Percentiles rank a stretch among this genome's conserved stretches.
Evolutionary conservation across 139 green algal species (phyloP).

Genomic region (Cymbomonas tetramitiformis): DNA sequence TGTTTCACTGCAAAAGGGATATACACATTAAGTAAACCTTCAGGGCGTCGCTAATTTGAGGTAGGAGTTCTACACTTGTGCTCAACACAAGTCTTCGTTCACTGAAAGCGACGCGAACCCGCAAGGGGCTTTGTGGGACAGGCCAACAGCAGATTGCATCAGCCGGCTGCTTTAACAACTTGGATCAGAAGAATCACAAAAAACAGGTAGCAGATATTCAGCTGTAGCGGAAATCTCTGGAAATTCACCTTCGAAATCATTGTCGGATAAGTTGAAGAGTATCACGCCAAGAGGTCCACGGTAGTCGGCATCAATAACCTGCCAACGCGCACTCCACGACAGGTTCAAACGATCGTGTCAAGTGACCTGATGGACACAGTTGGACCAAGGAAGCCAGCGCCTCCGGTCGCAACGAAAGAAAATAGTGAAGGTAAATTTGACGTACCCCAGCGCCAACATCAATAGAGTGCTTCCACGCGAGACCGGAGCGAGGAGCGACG

Average conservation of each 20-base stretch:
- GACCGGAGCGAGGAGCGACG: conserved; percentile 80
- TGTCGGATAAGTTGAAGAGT: conserved; percentile 88
- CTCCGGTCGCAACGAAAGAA: too few species aligned
- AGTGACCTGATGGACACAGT: too few species aligned
- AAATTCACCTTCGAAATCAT: conserved; percentile 46
- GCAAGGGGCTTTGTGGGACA: too few species aligned
- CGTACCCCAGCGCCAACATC: conserved; percentile 85
- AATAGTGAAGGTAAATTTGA: too few species aligned
- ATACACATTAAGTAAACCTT: neutral
- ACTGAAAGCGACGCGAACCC: neutral
- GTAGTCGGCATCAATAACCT: conserved; percentile 97
- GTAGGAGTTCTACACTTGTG: neutral
- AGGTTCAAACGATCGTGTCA: too few species aligned
- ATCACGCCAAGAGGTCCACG: conserved; percentile 79
- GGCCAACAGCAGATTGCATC: too few species aligned
- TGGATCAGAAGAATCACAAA: neutral
- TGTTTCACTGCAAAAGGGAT: conserved; percentile 50
- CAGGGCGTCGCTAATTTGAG: neutral
- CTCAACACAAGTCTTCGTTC: neutral
- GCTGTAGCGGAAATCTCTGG: neutral
- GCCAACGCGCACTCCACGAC: too few species aligned
- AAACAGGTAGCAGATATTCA: conserved; percentile 20
- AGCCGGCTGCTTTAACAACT: too few species aligned
- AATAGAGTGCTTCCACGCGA: conserved; percentile 91
- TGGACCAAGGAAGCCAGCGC: too few species aligned